Percentiles rank a stretch among this genome's conserved stretches.
These are phyloP conservation scores for Fraxinus paxiana DNA, from an alignment of 305 asterid species.

Conservation along the genomic window DNA sequence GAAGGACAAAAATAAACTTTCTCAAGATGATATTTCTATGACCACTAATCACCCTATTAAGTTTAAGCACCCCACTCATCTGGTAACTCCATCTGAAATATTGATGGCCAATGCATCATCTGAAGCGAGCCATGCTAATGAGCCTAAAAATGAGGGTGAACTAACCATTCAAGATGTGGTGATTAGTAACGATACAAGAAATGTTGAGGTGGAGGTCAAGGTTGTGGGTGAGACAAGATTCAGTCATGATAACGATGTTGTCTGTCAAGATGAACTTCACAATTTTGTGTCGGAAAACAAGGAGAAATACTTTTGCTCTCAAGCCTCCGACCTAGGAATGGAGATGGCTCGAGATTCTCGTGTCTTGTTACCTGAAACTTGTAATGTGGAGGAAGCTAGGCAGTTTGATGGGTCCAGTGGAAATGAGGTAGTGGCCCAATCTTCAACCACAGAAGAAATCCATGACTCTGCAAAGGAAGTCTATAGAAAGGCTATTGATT, in stretches of 20 bases:
- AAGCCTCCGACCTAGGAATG: constrained; percentile 76
- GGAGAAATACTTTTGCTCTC: constrained; percentile 72
- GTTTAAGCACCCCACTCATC: constrained; percentile 89
- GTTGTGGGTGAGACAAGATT: constrained; percentile 61
- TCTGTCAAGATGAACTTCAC: constrained; percentile 47
- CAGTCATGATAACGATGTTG: constrained; percentile 47
- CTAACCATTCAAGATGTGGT: constrained; percentile 54
- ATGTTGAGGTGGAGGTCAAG: constrained; percentile 61
- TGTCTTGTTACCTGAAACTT: constrained; percentile 54
- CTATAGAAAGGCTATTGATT: constrained; percentile 38
- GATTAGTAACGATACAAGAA: constrained; percentile 45
- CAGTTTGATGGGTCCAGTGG: constrained; percentile 48
- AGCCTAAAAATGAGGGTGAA: constrained; percentile 53
- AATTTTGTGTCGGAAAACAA: constrained; percentile 53
- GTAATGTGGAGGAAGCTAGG: constrained; percentile 52
- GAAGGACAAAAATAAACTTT: constrained; percentile 45
- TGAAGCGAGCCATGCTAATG: constrained; percentile 50
- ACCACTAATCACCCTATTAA: constrained; percentile 48
- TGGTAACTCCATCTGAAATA: constrained; percentile 87
- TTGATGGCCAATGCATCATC: constrained; percentile 71
- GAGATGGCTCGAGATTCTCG: constrained; percentile 71
- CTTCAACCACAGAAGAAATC: constrained; percentile 43
- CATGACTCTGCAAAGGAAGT: constrained; percentile 44
- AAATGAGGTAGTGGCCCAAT: constrained; percentile 38
- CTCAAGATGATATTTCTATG: constrained; percentile 53